Evolutionary conservation across 2,329 filamentous ascomycete genomes (phyloP).

Genomic region (Colletotrichum sp.): DNA sequence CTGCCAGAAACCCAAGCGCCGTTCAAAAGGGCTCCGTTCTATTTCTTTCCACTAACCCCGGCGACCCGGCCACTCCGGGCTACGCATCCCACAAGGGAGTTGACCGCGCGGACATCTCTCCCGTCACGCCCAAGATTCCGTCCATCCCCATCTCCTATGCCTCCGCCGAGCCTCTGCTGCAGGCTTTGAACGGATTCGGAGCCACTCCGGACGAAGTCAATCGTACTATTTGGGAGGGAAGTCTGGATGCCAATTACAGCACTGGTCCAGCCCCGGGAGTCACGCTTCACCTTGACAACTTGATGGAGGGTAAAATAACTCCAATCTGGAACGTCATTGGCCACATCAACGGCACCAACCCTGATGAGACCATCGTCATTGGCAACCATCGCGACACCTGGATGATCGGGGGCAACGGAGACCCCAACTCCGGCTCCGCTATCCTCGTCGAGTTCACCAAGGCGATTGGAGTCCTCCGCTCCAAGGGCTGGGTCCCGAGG

Average conservation of each 20-base stretch:
- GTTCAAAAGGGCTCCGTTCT: slow-evolving; percentile 81
- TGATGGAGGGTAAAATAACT: slow-evolving; percentile 68
- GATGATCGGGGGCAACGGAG: slow-evolving; percentile 84
- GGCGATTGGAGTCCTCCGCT: slow-evolving; percentile 71
- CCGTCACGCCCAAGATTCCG: slow-evolving; percentile 74
- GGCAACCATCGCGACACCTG: slow-evolving; percentile 86
- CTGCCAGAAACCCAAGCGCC: slow-evolving; percentile 76
- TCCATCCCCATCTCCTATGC: slow-evolving; percentile 81
- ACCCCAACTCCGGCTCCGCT: slow-evolving; percentile 82
- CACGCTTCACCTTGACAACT: slow-evolving; percentile 68
- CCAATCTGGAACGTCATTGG: slow-evolving; percentile 82
- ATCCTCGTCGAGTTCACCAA: slow-evolving; percentile 77
- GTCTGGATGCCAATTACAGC: slow-evolving; percentile 44
- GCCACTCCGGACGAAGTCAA: slow-evolving; percentile 70
- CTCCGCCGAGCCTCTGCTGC: slow-evolving; percentile 78
- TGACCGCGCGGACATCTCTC: slow-evolving; percentile 65
- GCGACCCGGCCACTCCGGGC: slow-evolving; percentile 80
- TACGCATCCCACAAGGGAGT: slow-evolving; percentile 78
- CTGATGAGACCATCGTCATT: slow-evolving; percentile 77
- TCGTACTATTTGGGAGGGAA: slow-evolving; percentile 61
- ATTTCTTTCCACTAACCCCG: slow-evolving; percentile 61
- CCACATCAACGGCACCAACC: slow-evolving; percentile 76
- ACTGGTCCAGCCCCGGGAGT: slow-evolving; percentile 56
- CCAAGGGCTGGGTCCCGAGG: slow-evolving; percentile 79
- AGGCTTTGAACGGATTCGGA: slow-evolving; percentile 77